Base-by-base conservation (phyloP, 2,329 filamentous ascomycete genomes). In the Microcyclosporella mali region DNA sequence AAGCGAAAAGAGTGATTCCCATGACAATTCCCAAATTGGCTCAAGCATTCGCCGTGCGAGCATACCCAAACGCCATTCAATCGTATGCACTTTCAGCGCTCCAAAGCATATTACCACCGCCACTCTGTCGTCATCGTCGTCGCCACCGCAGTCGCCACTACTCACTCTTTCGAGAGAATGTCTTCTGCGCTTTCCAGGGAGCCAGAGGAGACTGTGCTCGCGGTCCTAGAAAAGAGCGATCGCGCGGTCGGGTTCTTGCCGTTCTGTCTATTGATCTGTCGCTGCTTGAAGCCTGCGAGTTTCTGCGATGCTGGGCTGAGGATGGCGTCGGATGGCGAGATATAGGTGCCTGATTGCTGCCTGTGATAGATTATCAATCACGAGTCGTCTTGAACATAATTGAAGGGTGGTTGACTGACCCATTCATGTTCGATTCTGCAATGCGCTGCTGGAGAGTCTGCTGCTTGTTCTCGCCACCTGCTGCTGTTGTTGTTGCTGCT, bases 301-400 rank as follows among this genome's bases (percentile, higher is more conserved):
- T 92, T 92, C 65, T 85, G 82, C 14, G 82, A 85, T 66, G 85
- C 88, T 28, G 87, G 87, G 57, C 84, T 88, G 81, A 88, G 85
- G 71, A 94, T 89, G 67, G 80, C 81, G 66, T 94, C 87, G n/a
- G 85, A 89, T 2, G 87, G 87, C 14, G 84, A 89, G 63, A 89
- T 73, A 68, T 89, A 90, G 53, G 75, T 70, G 56, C 73, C 70
- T 34, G 45, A 50, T 31, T 39, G 37, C 33, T 48, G 50, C 33
- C 45, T 56, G 42, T 45, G 14, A 25, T 4, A 25, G 6, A 25
- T 25, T n/a, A n/a, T n/a, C n/a, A n/a, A n/a, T n/a, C n/a, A n/a
- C n/a, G n/a, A n/a, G n/a, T n/a, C n/a, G n/a, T n/a, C n/a, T n/a
- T n/a, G n/a, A n/a, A n/a, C n/a, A n/a, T n/a, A n/a, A n/a, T n/a